Evolutionary conservation across 768 basidiomycete genomes (phyloP), one percentile per base, ranked within the genome.

Genomic region (Candolleomyces efflorescens): DNA sequence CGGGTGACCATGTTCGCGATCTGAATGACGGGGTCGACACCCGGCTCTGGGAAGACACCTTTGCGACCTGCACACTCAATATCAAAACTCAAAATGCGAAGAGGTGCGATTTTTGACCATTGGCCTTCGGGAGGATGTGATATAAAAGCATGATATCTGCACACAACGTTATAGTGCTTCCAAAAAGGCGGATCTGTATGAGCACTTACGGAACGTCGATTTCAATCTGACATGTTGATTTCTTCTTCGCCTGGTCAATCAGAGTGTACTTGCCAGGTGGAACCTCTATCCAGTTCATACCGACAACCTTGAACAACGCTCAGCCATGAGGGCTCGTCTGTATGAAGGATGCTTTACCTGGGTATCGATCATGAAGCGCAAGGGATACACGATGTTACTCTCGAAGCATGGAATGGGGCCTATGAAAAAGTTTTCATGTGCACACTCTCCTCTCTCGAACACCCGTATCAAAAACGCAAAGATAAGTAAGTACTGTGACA

Each of bases 261-360:
- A 95, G 67, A 12, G 77, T 76, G 67, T 97, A 99, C 63, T 85
- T 84, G 2, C 91, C 91, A 3, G 89, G 85, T 4, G 89, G 89
- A 9, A 97, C 76, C 72, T 98, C 94, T 53, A 99, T 89, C 96
- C 97, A 99, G 68, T 98, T 98, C 97, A 99, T 98, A 9, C 97
- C 97, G 50, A 95, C 87, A 27, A 99, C 86, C 92, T 94, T 61
- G 22, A 53, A 58, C n/a, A 11, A 18, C 2, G 49, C 58, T 36
- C 63, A 44, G 43, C 53, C 24, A 54, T 45, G n/a, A 6, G 49
- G n/a, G 18, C 5, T 12, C 22, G 32, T 18, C 51, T 18, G 36
- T n/a, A 50, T 6, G 37, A 50, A 39, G 18, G 12, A 5, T 32
- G 11, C 7, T 32, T 32, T 32, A 92, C 95, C 79, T 94, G 87